Evolutionary conservation across 2,329 filamentous ascomycete genomes (phyloP).

Genomic region (Ophiostoma novo-ulmi): DNA sequence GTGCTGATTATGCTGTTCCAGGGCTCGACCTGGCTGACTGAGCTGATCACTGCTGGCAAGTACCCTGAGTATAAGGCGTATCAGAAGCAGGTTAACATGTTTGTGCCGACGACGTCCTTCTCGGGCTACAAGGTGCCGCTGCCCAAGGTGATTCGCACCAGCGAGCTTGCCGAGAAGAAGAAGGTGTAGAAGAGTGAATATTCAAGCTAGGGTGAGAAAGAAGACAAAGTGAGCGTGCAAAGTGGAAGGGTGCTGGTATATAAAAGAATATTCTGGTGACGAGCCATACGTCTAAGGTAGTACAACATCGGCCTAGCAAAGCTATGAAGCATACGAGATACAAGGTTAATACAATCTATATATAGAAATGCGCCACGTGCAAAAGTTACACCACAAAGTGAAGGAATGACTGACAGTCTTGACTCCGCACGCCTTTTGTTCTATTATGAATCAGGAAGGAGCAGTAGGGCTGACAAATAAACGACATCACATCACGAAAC

Average conservation of each 20-base stretch:
- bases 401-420: neutral
- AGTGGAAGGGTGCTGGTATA: neutral
- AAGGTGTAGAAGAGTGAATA: slow-evolving; percentile 31
- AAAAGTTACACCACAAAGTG: neutral
- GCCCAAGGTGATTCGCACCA: slow-evolving; percentile 48
- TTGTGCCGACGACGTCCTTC: slow-evolving; percentile 60
- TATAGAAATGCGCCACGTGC: slow-evolving; percentile 1
- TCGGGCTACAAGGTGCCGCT: slow-evolving; percentile 40
- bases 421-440: neutral
- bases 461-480: neutral
- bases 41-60: slow-evolving; percentile 71
- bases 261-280: neutral
- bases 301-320: neutral
- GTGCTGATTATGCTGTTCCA: slow-evolving; percentile 78
- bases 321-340: neutral
- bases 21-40: slow-evolving; percentile 81
- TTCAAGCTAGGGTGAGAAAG: neutral
- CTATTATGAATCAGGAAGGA: neutral
- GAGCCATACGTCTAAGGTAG: neutral
- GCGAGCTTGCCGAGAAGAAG: slow-evolving; percentile 45
- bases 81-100: slow-evolving; percentile 74
- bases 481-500: neutral
- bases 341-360: neutral
- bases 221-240: neutral
- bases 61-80: slow-evolving; percentile 87